Evolutionary conservation across 768 basidiomycete genomes (phyloP).

Genomic region (Cytidiella melzeri): DNA sequence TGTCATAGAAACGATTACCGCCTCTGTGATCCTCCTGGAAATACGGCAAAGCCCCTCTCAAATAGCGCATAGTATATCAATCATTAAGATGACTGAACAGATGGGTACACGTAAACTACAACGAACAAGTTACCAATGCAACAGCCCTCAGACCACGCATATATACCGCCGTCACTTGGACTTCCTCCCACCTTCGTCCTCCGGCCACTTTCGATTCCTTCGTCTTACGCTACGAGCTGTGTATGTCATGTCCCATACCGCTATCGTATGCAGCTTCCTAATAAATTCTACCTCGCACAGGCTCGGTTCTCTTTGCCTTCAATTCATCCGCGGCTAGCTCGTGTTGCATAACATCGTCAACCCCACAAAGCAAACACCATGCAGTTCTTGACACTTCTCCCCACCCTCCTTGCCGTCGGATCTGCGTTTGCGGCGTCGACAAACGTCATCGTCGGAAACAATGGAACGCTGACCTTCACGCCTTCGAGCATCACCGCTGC

Average conservation of each 20-base stretch:
- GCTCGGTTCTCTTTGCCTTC: neutral
- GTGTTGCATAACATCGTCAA: neutral
- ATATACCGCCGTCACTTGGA: too few species aligned
- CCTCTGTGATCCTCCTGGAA: too few species aligned
- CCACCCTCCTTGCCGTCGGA: conserved; percentile 37
- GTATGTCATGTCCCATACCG: neutral
- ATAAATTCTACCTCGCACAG: too few species aligned
- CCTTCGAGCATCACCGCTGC: conserved; percentile 32
- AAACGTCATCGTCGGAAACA: conserved; percentile 23
- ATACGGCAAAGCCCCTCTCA: too few species aligned
- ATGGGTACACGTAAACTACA: too few species aligned
- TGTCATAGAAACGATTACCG: too few species aligned
- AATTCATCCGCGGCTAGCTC: neutral
- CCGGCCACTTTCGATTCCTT: neutral
- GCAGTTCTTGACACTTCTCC: conserved; percentile 39
- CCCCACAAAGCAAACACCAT: conserved; percentile 30
- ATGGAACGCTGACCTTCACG: conserved; percentile 24
- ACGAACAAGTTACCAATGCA: too few species aligned
- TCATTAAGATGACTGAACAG: too few species aligned
- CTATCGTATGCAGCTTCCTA: too few species aligned
- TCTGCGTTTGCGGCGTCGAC: conserved; percentile 36
- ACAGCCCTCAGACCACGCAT: too few species aligned
- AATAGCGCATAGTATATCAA: too few species aligned
- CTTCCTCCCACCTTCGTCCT: neutral
- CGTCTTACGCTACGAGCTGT: neutral